Percentiles rank a stretch among this genome's conserved stretches.
phyloP scores from a whole-genome alignment of 345 rosid genomes.

The Gossypium longicalyx region DNA sequence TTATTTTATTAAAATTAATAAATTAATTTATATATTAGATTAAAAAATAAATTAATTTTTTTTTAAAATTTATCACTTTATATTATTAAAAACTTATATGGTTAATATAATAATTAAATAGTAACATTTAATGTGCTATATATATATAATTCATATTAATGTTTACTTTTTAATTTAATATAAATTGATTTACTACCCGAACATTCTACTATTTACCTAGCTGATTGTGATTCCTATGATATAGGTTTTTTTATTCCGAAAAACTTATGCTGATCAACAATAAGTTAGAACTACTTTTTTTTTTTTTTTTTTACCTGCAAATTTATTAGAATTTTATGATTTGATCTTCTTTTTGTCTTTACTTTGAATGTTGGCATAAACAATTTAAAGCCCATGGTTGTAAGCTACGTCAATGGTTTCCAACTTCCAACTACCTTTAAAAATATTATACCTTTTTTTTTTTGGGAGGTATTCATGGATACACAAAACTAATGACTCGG shows the following conservation, averaged over 20 bases:
- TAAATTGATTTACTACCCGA: too few relatives aligned
- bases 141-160: too few relatives aligned
- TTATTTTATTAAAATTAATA: too few relatives aligned
- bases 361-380: neutral
- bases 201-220: too few relatives aligned
- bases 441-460: neutral
- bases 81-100: too few relatives aligned
- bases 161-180: too few relatives aligned
- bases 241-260: neutral
- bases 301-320: neutral
- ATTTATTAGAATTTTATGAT: neutral
- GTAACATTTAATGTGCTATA: accelerated
- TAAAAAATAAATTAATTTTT: too few relatives aligned
- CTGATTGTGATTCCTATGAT: too few relatives aligned
- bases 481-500: neutral
- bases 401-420: slow-evolving; percentile 5
- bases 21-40: accelerated
- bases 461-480: neutral
- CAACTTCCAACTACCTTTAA: neutral
- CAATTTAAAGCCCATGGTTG: neutral
- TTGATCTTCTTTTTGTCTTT: neutral
- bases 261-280: neutral
- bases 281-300: neutral
- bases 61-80: too few relatives aligned
- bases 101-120: too few relatives aligned